Percentiles rank a stretch among this genome's conserved stretches.
phyloP scores from a whole-genome alignment of 75 land plant species.

The Ceratopteris richardii region DNA sequence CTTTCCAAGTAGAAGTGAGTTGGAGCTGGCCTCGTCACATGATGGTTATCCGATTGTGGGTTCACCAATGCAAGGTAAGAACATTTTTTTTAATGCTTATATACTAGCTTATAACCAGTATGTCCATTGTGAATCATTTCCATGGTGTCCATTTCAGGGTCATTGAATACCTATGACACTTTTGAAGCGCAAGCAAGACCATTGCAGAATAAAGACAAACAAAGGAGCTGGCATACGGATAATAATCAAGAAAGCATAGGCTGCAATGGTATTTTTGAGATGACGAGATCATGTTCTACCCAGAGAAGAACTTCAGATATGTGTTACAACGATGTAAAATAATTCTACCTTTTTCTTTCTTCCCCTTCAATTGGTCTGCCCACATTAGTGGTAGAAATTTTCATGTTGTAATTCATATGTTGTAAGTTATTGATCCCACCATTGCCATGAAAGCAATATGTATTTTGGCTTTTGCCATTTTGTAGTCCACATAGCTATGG shows the following conservation, averaged over 20 bases:
- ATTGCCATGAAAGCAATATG: no score
- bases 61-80: background rate
- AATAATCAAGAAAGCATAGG: background rate
- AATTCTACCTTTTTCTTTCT: no score
- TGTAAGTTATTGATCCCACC: background rate
- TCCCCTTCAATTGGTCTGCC: no score
- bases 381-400: no score
- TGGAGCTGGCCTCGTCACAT: background rate
- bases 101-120: background rate
- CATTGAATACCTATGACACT: background rate
- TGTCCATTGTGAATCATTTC: background rate
- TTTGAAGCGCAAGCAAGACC: background rate
- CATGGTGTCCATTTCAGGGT: background rate
- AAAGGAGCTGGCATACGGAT: background rate
- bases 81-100: no score
- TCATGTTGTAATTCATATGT: background rate
- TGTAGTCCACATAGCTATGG: no score
- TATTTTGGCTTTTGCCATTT: no score
- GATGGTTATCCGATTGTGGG: background rate
- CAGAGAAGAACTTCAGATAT: background rate
- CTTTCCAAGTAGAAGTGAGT: background rate
- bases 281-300: background rate
- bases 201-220: background rate
- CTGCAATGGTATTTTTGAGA: background rate
- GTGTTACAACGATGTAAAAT: no score